Evolutionary conservation across 805 yeast genomes (phyloP), one percentile per base, ranked within the genome.

Genomic region (Scheffersomyces amazonensis): DNA sequence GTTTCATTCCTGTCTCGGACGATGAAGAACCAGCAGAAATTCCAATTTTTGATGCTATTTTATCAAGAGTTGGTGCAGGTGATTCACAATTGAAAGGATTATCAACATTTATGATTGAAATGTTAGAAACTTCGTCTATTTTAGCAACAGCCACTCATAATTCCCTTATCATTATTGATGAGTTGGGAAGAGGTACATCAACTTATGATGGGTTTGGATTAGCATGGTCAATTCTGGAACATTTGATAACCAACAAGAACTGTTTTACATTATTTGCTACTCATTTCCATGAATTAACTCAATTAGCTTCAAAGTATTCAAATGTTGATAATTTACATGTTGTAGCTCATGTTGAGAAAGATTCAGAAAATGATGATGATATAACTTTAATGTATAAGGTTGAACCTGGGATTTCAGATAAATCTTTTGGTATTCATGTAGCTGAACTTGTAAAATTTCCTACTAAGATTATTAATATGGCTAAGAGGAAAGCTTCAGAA

Each of bases 1-100:
- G 93, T 42, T 90, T 83, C 54, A 80, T 90, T 18, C 99, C 99
- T 2, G 83, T 84, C 43, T 66, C 67, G 10, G 71, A 69, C 28
- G 80, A 72, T 23, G 61, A 51, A 5, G 46, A 43, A 9, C 42
- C 43, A 2, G 90, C 96, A 0, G 90, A 87, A 51, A 58, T 93
- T 18, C 80, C 88, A 10, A 70, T 93, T 2, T 88, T 91, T 44
- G 99, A 93, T 62, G 88, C 96, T 2, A 83, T 93, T 4, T 73
- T 93, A 42, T 95, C 98, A 11, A 80, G 99, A 55, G 96, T 93
- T n/a, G 99, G 99, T 9, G 98, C 99, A 2, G 95, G 97, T 10
- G 99, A 93, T 59, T 91, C 97, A 0, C 99, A 93, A 62, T 71
- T 93, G 54, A 90, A 91, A 61, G 99, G 99, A 18, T 87, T 93